A percentile compares a stretch with the other conserved stretches of the same genome.
These are phyloP conservation scores for Trichosanthes truncata DNA, from an alignment of 306 rosid genomes.

Conservation along the genomic window DNA sequence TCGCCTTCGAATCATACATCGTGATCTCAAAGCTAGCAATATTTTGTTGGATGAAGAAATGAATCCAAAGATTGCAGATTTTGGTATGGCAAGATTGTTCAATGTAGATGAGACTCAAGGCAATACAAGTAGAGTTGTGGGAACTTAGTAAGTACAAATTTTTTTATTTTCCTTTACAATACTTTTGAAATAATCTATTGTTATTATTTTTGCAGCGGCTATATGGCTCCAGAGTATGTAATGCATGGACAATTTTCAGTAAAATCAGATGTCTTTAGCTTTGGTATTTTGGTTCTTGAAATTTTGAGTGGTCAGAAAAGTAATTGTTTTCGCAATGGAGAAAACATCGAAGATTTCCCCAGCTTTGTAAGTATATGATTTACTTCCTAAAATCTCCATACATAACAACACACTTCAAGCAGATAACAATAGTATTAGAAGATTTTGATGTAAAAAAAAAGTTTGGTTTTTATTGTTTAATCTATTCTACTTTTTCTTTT, in stretches of 20 bases:
- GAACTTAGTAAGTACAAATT: neutral
- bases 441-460: too few species aligned
- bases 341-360: neutral
- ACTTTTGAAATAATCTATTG: neutral
- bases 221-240: neutral
- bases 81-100: neutral
- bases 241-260: neutral
- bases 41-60: neutral
- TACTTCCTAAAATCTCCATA: neutral
- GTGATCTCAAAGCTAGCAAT: slow-evolving; percentile 6
- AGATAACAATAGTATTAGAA: too few species aligned
- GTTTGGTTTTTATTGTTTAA: too few species aligned
- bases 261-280: slow-evolving; percentile 2
- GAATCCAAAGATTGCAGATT: slow-evolving; percentile 2
- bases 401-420: neutral
- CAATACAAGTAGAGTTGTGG: neutral
- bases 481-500: too few species aligned
- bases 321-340: neutral
- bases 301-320: neutral
- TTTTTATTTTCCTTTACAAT: neutral
- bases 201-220: neutral
- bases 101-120: neutral
- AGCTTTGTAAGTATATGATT: neutral
- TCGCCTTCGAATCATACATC: slow-evolving; percentile 2
- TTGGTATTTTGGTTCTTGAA: slow-evolving; percentile 1